phyloP scores from a whole-genome alignment of 495 filamentous ascomycete species.

The Aspergillus affinis region DNA sequence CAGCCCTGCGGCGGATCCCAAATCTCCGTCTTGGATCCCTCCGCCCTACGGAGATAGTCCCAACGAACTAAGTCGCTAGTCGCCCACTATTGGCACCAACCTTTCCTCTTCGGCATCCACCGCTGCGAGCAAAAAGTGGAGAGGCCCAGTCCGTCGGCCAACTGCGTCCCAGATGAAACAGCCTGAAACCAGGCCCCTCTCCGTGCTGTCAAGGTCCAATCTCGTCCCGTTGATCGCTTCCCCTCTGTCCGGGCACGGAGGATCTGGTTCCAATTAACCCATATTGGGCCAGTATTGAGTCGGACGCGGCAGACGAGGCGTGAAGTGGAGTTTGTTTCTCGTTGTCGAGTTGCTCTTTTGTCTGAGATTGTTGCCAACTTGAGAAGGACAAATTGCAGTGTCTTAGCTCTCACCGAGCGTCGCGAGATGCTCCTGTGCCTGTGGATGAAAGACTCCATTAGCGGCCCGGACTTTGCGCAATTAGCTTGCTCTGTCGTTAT shows the following conservation, averaged over 20 bases:
- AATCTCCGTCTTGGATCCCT: not conserved
- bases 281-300: not conserved
- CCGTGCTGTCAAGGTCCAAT: not conserved
- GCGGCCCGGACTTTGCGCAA: too few relatives aligned
- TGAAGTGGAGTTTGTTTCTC: not conserved
- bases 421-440: too few relatives aligned
- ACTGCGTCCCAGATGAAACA: slow-evolving; percentile 5
- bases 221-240: not conserved
- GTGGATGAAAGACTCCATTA: too few relatives aligned
- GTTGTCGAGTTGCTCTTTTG: not conserved
- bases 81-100: too few relatives aligned
- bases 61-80: not conserved
- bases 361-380: not conserved
- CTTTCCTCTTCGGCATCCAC: too few relatives aligned
- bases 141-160: not conserved
- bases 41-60: not conserved
- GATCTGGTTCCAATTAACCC: not conserved
- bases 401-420: not conserved
- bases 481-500: too few relatives aligned
- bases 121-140: not conserved
- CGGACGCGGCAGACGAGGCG: not conserved
- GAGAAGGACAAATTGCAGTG: not conserved
- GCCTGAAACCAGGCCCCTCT: slow-evolving; percentile 7
- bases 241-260: too few relatives aligned
- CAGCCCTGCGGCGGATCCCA: not conserved